These are phyloP conservation scores for Mediolabrus comicus DNA, from an alignment of 108 stramenopile genomes.

Conservation along the genomic window DNA sequence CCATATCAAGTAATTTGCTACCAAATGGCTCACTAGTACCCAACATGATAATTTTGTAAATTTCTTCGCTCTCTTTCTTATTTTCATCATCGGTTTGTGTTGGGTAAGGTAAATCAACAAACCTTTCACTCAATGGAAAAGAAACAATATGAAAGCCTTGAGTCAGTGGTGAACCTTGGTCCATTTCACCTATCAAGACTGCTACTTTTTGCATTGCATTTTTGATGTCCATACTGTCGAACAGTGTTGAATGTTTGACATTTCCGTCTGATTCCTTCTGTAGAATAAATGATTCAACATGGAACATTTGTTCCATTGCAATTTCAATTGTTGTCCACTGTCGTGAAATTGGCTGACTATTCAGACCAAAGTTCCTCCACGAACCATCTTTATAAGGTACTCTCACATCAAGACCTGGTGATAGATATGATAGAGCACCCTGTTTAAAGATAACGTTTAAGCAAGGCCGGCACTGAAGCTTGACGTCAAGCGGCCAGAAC, in stretches of 20 bases:
- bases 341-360: constrained; percentile 46
- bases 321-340: constrained; percentile 48
- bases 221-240: constrained; percentile 9
- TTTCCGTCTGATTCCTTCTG: background rate
- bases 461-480: constrained; percentile 41
- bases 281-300: constrained; percentile 44
- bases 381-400: constrained; percentile 23
- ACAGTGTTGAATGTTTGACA: constrained; percentile 4
- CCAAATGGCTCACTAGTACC: constrained; percentile 50
- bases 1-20: constrained; percentile 34
- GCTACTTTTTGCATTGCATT: constrained; percentile 32
- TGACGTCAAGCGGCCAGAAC: constrained; percentile 51
- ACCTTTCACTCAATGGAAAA: constrained; percentile 29
- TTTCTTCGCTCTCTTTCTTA: background rate
- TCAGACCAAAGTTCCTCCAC: constrained; percentile 56
- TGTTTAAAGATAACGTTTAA: constrained; percentile 35
- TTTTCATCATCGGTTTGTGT: background rate
- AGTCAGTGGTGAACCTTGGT: constrained; percentile 25
- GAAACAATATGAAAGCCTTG: constrained; percentile 52
- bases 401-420: constrained; percentile 45
- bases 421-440: constrained; percentile 35
- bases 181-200: constrained; percentile 33
- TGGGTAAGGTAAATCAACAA: constrained; percentile 23
- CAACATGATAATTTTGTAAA: constrained; percentile 29
- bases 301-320: constrained; percentile 48